phyloP scores from a whole-genome alignment of 495 filamentous ascomycete species.

The Thermochaetoides thermophila region DNA sequence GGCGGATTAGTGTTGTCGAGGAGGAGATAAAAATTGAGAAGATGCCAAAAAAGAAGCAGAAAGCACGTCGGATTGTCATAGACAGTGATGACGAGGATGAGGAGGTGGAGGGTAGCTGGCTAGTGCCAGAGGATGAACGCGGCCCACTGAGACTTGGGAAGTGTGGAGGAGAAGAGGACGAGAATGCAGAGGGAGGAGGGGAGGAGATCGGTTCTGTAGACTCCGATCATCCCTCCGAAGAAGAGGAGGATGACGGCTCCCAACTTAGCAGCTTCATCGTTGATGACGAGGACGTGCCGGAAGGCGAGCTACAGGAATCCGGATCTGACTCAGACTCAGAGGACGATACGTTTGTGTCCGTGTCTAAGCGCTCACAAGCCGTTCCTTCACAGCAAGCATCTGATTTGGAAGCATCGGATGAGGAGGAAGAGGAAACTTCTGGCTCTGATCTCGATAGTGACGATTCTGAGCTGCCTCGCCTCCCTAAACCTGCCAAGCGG shows the following conservation, averaged over 20 bases:
- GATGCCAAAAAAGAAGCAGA: conserved; percentile 27
- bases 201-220: conserved; percentile 60
- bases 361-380: conserved; percentile 23
- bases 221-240: conserved; percentile 20
- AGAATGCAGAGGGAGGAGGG: conserved; percentile 72
- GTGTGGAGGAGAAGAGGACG: conserved; percentile 70
- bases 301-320: conserved; percentile 26
- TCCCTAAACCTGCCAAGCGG: conserved; percentile 24
- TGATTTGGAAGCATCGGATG: conserved; percentile 11
- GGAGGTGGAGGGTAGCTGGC: conserved; percentile 48
- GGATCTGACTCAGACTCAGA: conserved; percentile 20
- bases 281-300: conserved; percentile 19
- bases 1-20: conserved; percentile 28
- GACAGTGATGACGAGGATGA: conserved; percentile 59
- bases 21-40: conserved; percentile 31
- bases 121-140: conserved; percentile 51
- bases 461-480: conserved; percentile 7
- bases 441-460: conserved; percentile 24
- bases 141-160: conserved; percentile 46
- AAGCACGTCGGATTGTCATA: conserved; percentile 32
- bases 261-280: conserved; percentile 32
- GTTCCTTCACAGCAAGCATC: conserved; percentile 4
- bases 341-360: conserved; percentile 25
- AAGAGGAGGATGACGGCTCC: conserved; percentile 29
- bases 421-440: conserved; percentile 13